Percentiles rank a stretch among this genome's conserved stretches.
These are phyloP conservation scores for Didymella keratinophila DNA, from an alignment of 2,329 filamentous ascomycete species.

Conservation along the genomic window DNA sequence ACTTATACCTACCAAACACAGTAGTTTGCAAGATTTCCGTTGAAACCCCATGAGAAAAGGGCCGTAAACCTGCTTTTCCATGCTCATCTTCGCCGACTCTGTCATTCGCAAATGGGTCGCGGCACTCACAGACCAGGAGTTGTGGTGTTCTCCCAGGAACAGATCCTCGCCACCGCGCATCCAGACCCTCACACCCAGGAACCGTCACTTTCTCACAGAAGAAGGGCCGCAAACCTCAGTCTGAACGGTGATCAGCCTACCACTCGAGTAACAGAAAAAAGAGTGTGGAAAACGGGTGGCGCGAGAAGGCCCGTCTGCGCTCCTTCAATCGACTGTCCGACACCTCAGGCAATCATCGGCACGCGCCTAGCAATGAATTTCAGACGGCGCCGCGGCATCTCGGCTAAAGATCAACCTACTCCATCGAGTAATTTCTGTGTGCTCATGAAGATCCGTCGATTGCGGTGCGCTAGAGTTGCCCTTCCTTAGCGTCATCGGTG, in stretches of 20 bases:
- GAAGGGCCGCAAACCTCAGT: not conserved
- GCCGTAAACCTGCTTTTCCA: not conserved
- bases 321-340: not conserved
- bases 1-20: not conserved
- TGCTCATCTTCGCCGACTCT: not conserved
- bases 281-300: constrained; percentile 13
- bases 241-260: constrained; percentile 1
- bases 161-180: not conserved
- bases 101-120: not conserved
- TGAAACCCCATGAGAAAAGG: not conserved
- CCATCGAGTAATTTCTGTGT: not conserved
- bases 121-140: no score
- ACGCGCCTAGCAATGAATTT: not conserved
- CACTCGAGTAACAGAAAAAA: not conserved
- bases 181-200: not conserved
- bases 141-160: no score
- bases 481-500: not conserved
- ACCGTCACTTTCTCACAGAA: not conserved
- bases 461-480: constrained; percentile 5
- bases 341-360: not conserved
- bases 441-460: not conserved
- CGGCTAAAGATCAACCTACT: not conserved
- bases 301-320: constrained; percentile 21
- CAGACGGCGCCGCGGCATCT: not conserved
- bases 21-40: not conserved